Evolutionary conservation across 306 rosid genomes (phyloP).

Genomic region (Inga laurina): DNA sequence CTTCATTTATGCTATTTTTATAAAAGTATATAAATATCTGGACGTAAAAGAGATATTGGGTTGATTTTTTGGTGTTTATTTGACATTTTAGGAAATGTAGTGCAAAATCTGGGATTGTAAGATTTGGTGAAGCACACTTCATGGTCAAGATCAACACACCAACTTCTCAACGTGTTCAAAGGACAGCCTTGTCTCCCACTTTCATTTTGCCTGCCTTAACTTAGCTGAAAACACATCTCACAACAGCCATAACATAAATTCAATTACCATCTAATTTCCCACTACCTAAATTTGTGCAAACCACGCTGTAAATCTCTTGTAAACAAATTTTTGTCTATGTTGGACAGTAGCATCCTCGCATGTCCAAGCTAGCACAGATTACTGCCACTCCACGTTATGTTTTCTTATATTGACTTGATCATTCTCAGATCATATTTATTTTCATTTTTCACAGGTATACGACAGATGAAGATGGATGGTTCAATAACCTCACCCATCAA

Average conservation of each 20-base stretch:
- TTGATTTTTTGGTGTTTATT: not conserved
- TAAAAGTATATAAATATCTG: not conserved
- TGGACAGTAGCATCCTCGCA: not conserved
- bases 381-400: not conserved
- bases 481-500: not conserved
- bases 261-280: constrained; percentile 27
- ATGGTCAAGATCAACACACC: constrained; percentile 31
- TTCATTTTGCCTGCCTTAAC: constrained; percentile 3
- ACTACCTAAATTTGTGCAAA: constrained; percentile 36
- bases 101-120: constrained; percentile 30
- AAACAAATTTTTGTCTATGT: not conserved
- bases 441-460: constrained; percentile 27
- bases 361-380: not conserved
- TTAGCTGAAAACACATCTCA: constrained; percentile 22
- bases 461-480: constrained; percentile 13
- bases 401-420: not conserved
- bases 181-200: constrained; percentile 56
- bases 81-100: constrained; percentile 9
- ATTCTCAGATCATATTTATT: not conserved
- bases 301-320: constrained; percentile 12
- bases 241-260: constrained; percentile 23
- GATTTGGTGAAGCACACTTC: constrained; percentile 46
- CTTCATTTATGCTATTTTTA: too few relatives aligned
- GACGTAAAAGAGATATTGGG: not conserved
- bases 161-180: constrained; percentile 27